Evolutionary conservation across 1,139 yeast genomes (phyloP), one percentile per base, ranked within the genome.

Genomic region (Neolecta irregularis): DNA sequence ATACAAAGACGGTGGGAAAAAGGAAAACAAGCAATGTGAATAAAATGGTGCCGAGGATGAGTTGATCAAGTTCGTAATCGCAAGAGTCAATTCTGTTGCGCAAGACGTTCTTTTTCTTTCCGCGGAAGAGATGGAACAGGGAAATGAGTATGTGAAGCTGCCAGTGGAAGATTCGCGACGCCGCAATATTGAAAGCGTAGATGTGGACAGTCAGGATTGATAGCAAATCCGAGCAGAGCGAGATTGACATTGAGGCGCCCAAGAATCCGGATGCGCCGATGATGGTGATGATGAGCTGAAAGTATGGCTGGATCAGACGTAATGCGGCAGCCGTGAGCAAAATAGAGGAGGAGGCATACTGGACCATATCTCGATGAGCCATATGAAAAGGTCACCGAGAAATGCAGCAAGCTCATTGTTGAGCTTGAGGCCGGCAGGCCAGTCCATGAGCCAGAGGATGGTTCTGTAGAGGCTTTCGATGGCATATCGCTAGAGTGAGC

Each of bases 341-440:
- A 52, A 49, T 3, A 44, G 41, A 16, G 41, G 41, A 16, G 53
- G 32, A 5, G n/a, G n/a, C 44, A 41, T 9, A 58, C 41, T 21
- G 41, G 66, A 66, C 77, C 93, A 80, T 46, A 76, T 69, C 37
- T 68, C 69, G 31, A 85, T 64, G 6, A 85, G 77, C 95, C 95
- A 88, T 19, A 77, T 52, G 46, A 78, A 77, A 35, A 91, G 58
- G 40, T 83, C 93, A 17, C 94, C 93, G 53, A 85, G 65, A 49
- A 91, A 91, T 19, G 64, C 65, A 0, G 95, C 85, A 24, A 91
- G 61, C 49, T 83, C 95, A 39, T 72, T 74, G 54, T 91, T 91
- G 40, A 91, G 65, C 51, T 91, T 91, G 49, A 91, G 73, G 2
- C 98, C 98, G 6, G 92, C 94, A 0, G 98, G 98, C 52, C 88